Evolutionary conservation across 805 yeast species (phyloP).

Genomic region (Huiozyma sinensis): DNA sequence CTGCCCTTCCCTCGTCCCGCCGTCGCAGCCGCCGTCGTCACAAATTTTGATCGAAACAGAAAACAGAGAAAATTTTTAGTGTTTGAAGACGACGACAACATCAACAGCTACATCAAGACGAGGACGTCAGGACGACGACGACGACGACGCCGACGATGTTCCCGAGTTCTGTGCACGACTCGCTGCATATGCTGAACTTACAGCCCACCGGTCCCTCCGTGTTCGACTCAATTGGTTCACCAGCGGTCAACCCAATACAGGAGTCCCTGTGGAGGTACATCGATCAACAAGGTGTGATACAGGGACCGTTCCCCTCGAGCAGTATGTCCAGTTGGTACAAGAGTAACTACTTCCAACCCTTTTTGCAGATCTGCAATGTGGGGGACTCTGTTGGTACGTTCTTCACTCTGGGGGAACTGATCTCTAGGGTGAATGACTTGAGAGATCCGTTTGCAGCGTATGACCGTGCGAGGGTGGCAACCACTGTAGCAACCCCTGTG

Average conservation of each 20-base stretch:
- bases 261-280: constrained; percentile 61
- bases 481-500: background rate
- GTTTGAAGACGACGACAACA: background rate
- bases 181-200: background rate
- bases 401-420: constrained; percentile 19
- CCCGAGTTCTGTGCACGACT: background rate
- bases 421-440: constrained; percentile 14
- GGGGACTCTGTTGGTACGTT: constrained; percentile 20
- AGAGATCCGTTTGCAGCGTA: constrained; percentile 20
- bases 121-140: too few relatives aligned
- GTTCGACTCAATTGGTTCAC: background rate
- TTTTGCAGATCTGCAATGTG: constrained; percentile 46
- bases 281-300: constrained; percentile 58
- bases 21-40: too few relatives aligned
- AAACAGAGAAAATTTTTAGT: too few relatives aligned
- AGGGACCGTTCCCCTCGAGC: constrained; percentile 75
- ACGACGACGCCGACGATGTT: background rate
- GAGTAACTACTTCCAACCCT: constrained; percentile 48
- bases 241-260: background rate
- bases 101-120: background rate
- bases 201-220: background rate
- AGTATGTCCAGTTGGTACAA: constrained; percentile 75
- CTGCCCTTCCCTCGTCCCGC: too few relatives aligned
- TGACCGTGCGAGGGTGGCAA: constrained; percentile 7
- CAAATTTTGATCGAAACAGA: too few relatives aligned